These are phyloP conservation scores for Inosperma sp. DNA, from an alignment of 768 basidiomycete species.

Conservation along the genomic window DNA sequence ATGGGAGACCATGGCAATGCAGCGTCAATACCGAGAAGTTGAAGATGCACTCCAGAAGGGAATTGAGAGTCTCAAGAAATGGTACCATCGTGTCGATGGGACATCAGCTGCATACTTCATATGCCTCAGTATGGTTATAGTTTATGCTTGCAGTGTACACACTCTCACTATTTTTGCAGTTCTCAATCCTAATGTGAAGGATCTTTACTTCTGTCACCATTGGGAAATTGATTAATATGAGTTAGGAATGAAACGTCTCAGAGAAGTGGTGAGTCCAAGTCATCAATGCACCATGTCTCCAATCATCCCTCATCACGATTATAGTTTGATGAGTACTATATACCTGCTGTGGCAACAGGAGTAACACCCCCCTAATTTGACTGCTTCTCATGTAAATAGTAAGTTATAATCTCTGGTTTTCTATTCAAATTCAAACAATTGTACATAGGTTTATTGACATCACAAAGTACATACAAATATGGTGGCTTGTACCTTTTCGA, in stretches of 20 bases:
- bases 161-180: neutral
- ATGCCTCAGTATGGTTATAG: conserved; percentile 18
- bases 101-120: conserved; percentile 21
- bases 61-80: conserved; percentile 21
- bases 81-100: conserved; percentile 19
- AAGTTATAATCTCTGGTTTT: too few relatives aligned
- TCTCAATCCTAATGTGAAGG: neutral
- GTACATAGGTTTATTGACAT: too few relatives aligned
- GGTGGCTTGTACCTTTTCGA: conserved; percentile 1
- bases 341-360: too few relatives aligned
- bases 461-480: too few relatives aligned
- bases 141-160: too few relatives aligned
- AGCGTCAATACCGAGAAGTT: conserved; percentile 13
- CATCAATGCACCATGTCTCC: neutral
- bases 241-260: neutral
- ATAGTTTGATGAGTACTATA: conserved; percentile 1
- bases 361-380: too few relatives aligned
- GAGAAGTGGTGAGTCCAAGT: neutral
- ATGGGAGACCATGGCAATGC: conserved; percentile 18
- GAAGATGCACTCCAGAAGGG: conserved; percentile 18
- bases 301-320: neutral
- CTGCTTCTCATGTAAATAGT: too few relatives aligned
- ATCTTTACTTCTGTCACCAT: neutral
- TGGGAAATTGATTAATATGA: neutral
- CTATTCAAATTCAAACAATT: too few relatives aligned